Evolutionary conservation across 1,284 basidiomycete genomes (phyloP).

Genomic region (Ustilago vetiveriae): DNA sequence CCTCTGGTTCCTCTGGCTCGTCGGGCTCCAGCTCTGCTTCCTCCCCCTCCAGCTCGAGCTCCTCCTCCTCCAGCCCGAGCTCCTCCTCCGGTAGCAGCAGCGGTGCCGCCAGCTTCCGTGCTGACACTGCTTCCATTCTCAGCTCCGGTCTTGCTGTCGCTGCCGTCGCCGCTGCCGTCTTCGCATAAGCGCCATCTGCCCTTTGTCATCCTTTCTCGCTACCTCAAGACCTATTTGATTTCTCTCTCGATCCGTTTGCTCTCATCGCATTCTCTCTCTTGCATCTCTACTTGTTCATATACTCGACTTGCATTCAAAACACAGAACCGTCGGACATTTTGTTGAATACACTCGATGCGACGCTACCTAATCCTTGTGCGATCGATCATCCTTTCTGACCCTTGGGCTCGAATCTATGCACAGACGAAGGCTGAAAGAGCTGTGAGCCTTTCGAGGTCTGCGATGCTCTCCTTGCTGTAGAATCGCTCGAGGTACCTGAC

Average conservation of each 20-base stretch:
- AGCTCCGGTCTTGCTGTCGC: slow-evolving; percentile 29
- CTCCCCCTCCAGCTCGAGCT: slow-evolving; percentile 10
- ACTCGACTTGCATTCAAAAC: slow-evolving; percentile 20
- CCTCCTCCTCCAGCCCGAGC: slow-evolving; percentile 2
- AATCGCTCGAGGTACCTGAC: neutral
- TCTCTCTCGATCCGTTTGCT: slow-evolving; percentile 4
- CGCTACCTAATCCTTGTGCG: neutral
- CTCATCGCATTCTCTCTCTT: slow-evolving; percentile 25
- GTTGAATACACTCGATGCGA: neutral
- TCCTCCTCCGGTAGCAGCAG: slow-evolving; percentile 7
- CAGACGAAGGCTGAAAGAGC: slow-evolving; percentile 22
- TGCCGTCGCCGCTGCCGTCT: slow-evolving; percentile 27
- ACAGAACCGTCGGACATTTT: slow-evolving; percentile 7
- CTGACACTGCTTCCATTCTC: slow-evolving; percentile 27
- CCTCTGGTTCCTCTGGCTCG: slow-evolving; percentile 7
- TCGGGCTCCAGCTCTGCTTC: slow-evolving; percentile 3
- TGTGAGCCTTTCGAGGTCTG: slow-evolving; percentile 1
- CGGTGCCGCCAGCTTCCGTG: slow-evolving; percentile 23
- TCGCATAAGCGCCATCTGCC: slow-evolving; percentile 17
- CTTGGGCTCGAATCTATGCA: neutral
- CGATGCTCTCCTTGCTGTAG: neutral
- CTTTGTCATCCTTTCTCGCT: neutral
- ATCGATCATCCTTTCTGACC: neutral
- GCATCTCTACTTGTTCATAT: slow-evolving; percentile 28
- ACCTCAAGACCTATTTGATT: neutral